Evolutionary conservation across 495 filamentous ascomycete genomes (phyloP), one percentile per base, ranked within the genome.

Genomic region (Aspergillus indologenus): DNA sequence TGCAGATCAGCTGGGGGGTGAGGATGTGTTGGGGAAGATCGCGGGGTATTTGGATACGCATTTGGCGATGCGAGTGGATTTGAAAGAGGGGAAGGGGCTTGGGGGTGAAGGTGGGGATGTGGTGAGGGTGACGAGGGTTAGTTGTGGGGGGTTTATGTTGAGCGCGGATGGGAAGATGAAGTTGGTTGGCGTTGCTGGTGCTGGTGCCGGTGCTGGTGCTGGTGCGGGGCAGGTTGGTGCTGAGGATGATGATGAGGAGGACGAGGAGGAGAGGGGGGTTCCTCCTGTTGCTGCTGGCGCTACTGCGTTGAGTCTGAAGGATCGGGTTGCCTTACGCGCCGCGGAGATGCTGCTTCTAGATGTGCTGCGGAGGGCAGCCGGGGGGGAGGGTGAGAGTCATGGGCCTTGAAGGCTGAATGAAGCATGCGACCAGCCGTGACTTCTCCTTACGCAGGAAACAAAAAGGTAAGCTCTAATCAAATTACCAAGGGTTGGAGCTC

Each of bases 131-230:
- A 69, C 75, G 43, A 81, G 79, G 58, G 69, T 83, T 62, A 74
- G 80, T 2, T 83, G 79, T 64, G 78, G 77, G 19, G 78, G 75
- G 43, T 86, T 85, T 69, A 75, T 81, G 22, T 22, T 85, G 20
- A 80, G 79, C 5, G 67, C 60, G 7, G 83, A 84, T 9, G 76
- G 83, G 12, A 79, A 72, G 56, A 63, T 83, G 55, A 86, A 86
- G 68, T 54, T 85, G 18, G 72, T 79, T 67, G 70, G 67, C 15
- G 19, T 46, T 20, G 24, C 40, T 26, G 15, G 22, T 18, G 18
- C 48, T 51, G 23, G n/a, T 20, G 24, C 40, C 20, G 15, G 22
- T 18, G 18, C 48, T 51, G 23, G n/a, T 20, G 24, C 40, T 26
- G 15, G 22, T 18, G 18, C 48, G 31, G 23, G 22, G 26, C 26